Conservation (phyloP, 148 eudicot genomes). For the Rhododendron williamsianum region DNA sequence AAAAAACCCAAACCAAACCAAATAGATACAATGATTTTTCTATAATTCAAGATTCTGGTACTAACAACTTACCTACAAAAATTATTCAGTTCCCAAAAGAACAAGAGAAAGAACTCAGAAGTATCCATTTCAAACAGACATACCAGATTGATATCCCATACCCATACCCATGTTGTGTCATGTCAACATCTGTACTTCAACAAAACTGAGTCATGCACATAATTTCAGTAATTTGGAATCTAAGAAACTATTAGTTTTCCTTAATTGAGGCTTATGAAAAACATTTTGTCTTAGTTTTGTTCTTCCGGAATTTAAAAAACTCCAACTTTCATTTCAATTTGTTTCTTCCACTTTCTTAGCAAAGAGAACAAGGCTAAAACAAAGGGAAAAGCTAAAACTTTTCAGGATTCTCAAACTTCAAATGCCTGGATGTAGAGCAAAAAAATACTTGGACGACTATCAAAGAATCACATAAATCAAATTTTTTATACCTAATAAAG, state of each 20-base stretch:
- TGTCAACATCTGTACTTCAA: background rate
- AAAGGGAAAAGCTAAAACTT: background rate
- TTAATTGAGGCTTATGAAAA: no score
- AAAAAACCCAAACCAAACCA: no score
- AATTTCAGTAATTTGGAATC: background rate
- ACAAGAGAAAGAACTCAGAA: background rate
- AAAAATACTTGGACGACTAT: background rate
- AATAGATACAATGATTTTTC: background rate
- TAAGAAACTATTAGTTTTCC: background rate
- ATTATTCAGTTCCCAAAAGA: background rate
- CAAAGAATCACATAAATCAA: background rate
- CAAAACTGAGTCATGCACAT: background rate
- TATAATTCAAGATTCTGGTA: background rate
- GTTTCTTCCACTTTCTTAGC: background rate
- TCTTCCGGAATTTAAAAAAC: background rate
- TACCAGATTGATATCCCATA: background rate
- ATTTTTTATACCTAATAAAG: constrained; percentile 55
- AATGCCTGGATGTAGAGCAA: background rate
- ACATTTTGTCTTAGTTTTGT: background rate
- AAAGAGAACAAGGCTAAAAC: background rate
- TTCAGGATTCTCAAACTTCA: background rate
- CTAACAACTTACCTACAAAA: background rate
- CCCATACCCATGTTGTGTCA: background rate
- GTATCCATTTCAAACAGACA: background rate
- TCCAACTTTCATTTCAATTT: background rate